A percentile compares a stretch with the other conserved stretches of the same genome.
Conservation (phyloP, 2,329 filamentous ascomycete genomes). For the Epicoccum sorghinum region DNA sequence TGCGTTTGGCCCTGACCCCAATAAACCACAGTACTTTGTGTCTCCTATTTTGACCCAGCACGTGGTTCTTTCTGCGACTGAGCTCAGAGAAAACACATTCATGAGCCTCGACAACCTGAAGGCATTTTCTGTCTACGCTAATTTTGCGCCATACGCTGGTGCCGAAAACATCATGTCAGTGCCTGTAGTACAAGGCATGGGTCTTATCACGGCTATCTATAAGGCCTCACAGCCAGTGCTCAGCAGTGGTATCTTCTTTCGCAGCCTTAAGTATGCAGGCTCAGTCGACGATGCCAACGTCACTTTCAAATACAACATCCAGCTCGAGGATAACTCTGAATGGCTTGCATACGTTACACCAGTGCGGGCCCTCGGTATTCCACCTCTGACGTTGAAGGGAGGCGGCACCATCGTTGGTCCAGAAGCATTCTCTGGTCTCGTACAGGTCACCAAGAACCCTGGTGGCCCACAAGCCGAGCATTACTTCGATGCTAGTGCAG, state of each 20-base stretch:
- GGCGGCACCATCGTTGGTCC: slow-evolving; percentile 70
- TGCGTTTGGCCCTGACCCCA: slow-evolving; percentile 49
- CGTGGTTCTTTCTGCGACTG: slow-evolving; percentile 77
- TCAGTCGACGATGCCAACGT: slow-evolving; percentile 52
- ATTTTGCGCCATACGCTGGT: slow-evolving; percentile 63
- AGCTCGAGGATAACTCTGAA: slow-evolving; percentile 59
- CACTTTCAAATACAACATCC: slow-evolving; percentile 42
- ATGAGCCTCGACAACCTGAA: slow-evolving; percentile 59
- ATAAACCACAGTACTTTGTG: slow-evolving; percentile 70
- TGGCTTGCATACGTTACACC: slow-evolving; percentile 84
- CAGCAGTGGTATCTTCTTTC: slow-evolving; percentile 77
- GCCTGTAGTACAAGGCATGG: slow-evolving; percentile 88
- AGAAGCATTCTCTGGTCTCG: slow-evolving; percentile 72
- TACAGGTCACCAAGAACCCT: slow-evolving; percentile 86
- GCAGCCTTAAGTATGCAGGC: slow-evolving; percentile 58
- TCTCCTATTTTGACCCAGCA: slow-evolving; percentile 86
- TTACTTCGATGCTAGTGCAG: slow-evolving; percentile 76
- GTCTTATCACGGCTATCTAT: slow-evolving; percentile 81
- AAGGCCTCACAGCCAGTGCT: slow-evolving; percentile 72
- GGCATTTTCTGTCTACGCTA: slow-evolving; percentile 69
- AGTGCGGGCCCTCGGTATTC: slow-evolving; percentile 59
- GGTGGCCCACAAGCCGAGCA: slow-evolving; percentile 61
- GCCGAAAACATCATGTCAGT: slow-evolving; percentile 70
- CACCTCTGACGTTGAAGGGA: slow-evolving; percentile 72
- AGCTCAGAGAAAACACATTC: slow-evolving; percentile 68